Evolutionary conservation across 1,139 yeast species (phyloP).

Genomic region (Candida sp.): DNA sequence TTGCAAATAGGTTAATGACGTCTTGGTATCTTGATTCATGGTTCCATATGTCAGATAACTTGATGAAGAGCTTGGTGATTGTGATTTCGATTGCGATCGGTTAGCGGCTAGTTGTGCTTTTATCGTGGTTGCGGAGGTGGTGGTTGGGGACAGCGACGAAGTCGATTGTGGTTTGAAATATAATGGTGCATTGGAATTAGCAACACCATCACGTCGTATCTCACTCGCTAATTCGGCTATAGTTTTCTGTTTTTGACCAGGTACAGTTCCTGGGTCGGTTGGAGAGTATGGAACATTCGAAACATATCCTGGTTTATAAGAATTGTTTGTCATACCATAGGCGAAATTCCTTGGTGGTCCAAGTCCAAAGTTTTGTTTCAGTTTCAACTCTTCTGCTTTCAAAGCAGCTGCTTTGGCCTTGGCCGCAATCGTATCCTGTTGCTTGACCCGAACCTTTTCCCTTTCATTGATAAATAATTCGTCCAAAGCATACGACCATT

Average conservation of each 20-base stretch:
- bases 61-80: constrained; percentile 8
- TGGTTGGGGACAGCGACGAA: constrained; percentile 3
- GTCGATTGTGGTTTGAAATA: constrained; percentile 29
- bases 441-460: constrained; percentile 71
- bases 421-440: constrained; percentile 58
- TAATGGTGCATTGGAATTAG: constrained; percentile 28
- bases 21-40: constrained; percentile 45
- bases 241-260: constrained; percentile 39
- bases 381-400: constrained; percentile 50
- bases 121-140: constrained; percentile 21
- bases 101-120: constrained; percentile 57
- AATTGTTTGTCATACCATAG: constrained; percentile 16
- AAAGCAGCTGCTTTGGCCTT: constrained; percentile 56
- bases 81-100: constrained; percentile 27
- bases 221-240: constrained; percentile 57
- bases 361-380: constrained; percentile 33
- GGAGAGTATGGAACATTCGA: constrained; percentile 20
- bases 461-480: constrained; percentile 79
- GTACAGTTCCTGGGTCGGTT: constrained; percentile 9
- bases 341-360: constrained; percentile 23
- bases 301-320: constrained; percentile 1
- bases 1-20: constrained; percentile 64
- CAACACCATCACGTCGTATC: constrained; percentile 38
- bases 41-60: constrained; percentile 20
- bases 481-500: constrained; percentile 93